Percentiles rank a stretch among this genome's conserved stretches.
These are phyloP conservation scores for Mortierella sp. DNA, from an alignment of 371 early-diverging fungal genomes.

Conservation along the genomic window DNA sequence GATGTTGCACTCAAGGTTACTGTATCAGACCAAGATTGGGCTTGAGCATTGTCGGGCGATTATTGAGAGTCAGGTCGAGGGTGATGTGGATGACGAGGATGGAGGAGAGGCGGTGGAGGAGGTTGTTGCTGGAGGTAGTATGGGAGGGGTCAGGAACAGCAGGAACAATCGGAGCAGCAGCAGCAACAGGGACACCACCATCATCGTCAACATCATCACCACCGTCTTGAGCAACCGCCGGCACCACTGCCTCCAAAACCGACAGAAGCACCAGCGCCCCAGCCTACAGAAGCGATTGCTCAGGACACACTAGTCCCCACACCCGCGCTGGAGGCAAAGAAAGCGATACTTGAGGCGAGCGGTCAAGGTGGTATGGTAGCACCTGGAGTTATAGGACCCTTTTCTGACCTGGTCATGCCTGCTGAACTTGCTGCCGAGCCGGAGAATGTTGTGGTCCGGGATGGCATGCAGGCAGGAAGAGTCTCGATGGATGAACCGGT, in stretches of 20 bases:
- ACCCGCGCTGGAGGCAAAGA: not conserved
- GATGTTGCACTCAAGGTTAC: slow-evolving; percentile 61
- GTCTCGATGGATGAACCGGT: not conserved
- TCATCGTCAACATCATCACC: not conserved
- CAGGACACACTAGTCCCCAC: not conserved
- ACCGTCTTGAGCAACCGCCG: not conserved
- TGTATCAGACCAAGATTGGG: slow-evolving; percentile 71
- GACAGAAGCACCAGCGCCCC: too few species aligned
- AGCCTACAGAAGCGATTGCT: not conserved
- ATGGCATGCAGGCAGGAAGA: not conserved
- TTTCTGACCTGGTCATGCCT: not conserved
- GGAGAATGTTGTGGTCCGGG: not conserved
- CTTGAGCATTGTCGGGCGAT: slow-evolving; percentile 66
- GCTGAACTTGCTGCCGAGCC: not conserved
- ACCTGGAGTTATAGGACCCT: not conserved
- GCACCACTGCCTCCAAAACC: not conserved
- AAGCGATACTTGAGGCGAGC: not conserved
- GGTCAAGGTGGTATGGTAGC: not conserved
- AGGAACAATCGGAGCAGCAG: slow-evolving; percentile 6
- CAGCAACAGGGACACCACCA: not conserved
- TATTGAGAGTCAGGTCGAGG: slow-evolving; percentile 29
- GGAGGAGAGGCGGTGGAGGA: not conserved
- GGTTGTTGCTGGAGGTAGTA: not conserved
- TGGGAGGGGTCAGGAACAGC: not conserved
- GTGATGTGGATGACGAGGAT: slow-evolving; percentile 13